Evolutionary conservation across 192 early-diverging fungal genomes (phyloP), one percentile per base, ranked within the genome.

Genomic region (Funneliformis mosseae): DNA sequence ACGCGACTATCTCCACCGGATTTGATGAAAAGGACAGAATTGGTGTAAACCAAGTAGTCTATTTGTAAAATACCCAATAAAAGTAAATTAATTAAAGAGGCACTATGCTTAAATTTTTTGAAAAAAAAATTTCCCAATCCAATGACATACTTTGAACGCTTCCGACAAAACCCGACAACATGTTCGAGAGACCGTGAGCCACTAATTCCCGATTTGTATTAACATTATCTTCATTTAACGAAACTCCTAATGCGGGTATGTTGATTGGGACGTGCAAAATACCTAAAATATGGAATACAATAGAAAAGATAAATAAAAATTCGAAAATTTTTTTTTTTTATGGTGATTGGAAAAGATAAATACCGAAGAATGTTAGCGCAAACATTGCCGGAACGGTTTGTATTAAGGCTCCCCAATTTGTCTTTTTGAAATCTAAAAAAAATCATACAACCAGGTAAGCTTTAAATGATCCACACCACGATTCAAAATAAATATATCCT

Each of bases 221-320:
- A n/a, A 98, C 91, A 78, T 92, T 88, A 82, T 95, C 94, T 60
- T 91, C 89, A 28, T 93, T 90, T 6, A 96, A 96, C 4, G 97
- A 98, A 8, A 98, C 96, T 1, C 95, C 94, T 68, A 97, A 87
- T 14, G 96, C 96, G 7, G 96, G 97, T 0, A 98, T 93, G 81
- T 98, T 99, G 81, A 99, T 98, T 5, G 98, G 97, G 7, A 99
- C 98, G 84, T 99, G 97, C 33, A 99, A 84, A 68, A 99, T 92
- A 68, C 96, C 85, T 86, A 71, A 28, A 28, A 67, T 21, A n/a
- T 61, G 6, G 2, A 70, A 70, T 33, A 33, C 33, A 33, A 33
- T 33, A 33, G 33, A 33, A 33, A 33, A 33, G 33, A 33, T 33
- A 2, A 33, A 33, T 33, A 33, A 33, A 33, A 33, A 33, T 33